Evolutionary conservation across 192 early-diverging fungal species (phyloP), one percentile per base, ranked within the genome.

Genomic region (Phycomyces blakesleeanus): DNA sequence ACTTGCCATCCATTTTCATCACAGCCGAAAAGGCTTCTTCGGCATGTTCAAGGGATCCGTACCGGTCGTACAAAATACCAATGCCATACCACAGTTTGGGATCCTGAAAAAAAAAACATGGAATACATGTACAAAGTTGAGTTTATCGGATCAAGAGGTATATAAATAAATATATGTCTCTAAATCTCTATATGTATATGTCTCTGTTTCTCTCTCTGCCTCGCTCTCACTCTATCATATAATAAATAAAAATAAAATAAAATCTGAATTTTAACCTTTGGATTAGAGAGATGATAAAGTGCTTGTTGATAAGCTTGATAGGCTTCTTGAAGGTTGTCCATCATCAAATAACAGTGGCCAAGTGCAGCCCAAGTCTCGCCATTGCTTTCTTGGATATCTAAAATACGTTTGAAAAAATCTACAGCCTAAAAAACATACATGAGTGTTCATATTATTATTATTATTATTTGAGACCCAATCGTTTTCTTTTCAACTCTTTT

Each of bases 41-140:
- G 7, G 97, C 97, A 69, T 95, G 90, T 57, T 99, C 95, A 47
- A 91, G 89, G 3, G 95, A 97, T 16, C 94, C 95, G 66, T 96
- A 99, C 26, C 94, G 88, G 69, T 98, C 96, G 66, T 99, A 98
- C 7, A 98, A 78, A 61, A 96, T 98, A 29, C 95, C 97, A 51
- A 98, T 98, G 10, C 96, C 96, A 65, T 97, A 99, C 97, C 97
- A 99, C 26, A 99, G 85, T 71, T 96, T 95, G 6, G 96, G 94
- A 67, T 97, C 97, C 88, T 93, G 66, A 6, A 26, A 37, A 41
- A 8, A 22, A 20, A 42, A n/a, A 59, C 5, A 40, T 9, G 44
- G 22, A n/a, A 16, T 34, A 41, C 18, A 37, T 11, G 54, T 39
- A 14, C 24, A 75, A 14, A 26, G 55, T 21, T 51, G 27, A 5